These are phyloP conservation scores for Fonsecaea pedrosoi DNA, from an alignment of 2,329 filamentous ascomycete genomes.

Conservation along the genomic window DNA sequence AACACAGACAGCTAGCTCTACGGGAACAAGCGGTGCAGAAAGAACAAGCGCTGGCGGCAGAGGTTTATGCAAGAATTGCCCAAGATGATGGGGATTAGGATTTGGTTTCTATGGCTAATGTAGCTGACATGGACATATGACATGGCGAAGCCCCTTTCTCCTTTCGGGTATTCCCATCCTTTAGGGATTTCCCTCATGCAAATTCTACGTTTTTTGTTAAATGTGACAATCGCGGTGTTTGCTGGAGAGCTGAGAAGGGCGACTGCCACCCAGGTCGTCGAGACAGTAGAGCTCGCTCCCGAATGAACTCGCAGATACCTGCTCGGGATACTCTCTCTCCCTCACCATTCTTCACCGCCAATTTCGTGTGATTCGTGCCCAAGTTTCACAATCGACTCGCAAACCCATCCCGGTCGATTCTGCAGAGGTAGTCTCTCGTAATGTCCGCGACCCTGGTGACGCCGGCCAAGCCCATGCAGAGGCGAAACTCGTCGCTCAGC, in stretches of 20 bases:
- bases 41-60: background rate
- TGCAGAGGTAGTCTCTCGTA: constrained; percentile 48
- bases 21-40: background rate
- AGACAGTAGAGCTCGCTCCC: background rate
- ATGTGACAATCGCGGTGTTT: no score
- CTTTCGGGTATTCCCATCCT: no score
- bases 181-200: no score
- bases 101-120: no score
- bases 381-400: constrained; percentile 38
- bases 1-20: background rate
- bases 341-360: no score
- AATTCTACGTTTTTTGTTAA: no score
- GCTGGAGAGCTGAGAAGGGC: no score
- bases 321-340: no score
- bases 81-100: no score
- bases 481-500: constrained; percentile 40
- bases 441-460: constrained; percentile 36
- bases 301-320: no score
- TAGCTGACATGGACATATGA: background rate
- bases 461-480: constrained; percentile 42
- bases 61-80: no score
- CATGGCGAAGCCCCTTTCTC: background rate
- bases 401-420: constrained; percentile 46
- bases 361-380: no score
- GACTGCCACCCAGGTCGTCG: background rate